Percentiles rank a stretch among this genome's conserved stretches.
Evolutionary conservation across 352 stramenopile species (phyloP).

Genomic region (Globisporangium uncinulatum): DNA sequence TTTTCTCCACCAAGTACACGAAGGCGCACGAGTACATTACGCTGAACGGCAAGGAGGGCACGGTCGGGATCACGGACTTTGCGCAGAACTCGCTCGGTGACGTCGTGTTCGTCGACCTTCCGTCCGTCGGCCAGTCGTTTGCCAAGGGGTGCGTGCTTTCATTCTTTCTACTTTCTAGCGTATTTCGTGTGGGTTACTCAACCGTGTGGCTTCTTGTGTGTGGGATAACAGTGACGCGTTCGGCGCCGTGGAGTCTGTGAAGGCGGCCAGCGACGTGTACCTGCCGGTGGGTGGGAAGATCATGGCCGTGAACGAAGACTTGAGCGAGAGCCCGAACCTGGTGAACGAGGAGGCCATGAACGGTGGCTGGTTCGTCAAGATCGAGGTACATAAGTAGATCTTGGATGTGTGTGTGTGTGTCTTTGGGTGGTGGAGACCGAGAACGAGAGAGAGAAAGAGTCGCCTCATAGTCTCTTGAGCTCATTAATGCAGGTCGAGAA

Average conservation of each 20-base stretch:
- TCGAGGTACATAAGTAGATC: constrained; percentile 44
- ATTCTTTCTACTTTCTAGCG: neutral
- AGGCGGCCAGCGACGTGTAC: constrained; percentile 98
- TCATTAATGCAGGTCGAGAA: constrained; percentile 41
- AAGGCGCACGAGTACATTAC: constrained; percentile 83
- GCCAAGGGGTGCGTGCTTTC: constrained; percentile 75
- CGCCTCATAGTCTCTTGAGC: constrained; percentile 6
- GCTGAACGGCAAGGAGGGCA: constrained; percentile 76
- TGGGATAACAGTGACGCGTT: constrained; percentile 79
- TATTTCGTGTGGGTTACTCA: neutral
- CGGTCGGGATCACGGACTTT: constrained; percentile 97
- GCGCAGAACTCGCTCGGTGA: constrained; percentile 96
- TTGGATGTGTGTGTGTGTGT: neutral
- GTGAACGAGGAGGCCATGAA: constrained; percentile 87
- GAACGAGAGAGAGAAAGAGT: no score
- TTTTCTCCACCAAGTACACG: constrained; percentile 83
- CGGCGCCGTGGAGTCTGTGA: constrained; percentile 98
- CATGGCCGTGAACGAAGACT: constrained; percentile 91
- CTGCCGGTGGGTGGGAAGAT: constrained; percentile 91
- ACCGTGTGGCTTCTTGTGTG: neutral
- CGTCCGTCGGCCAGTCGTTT: constrained; percentile 91
- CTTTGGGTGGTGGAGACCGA: neutral
- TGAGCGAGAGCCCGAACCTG: constrained; percentile 76
- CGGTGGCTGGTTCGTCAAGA: constrained; percentile 88
- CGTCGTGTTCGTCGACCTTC: constrained; percentile 97